These are phyloP conservation scores for Zea mays DNA, from an alignment of 176 grass and related monocot species.

Conservation along the genomic window Zm-B73-REFERENCE-NAM-5.0 NC_050098.1:12249501-12250000, in stretches of 20 bases:
- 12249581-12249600: neutral
- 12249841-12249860: neutral
- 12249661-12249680: conserved; percentile 98
- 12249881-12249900: conserved; percentile 56
- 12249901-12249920: conserved; percentile 71
- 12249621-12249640: conserved; percentile 92
- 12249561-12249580: neutral
- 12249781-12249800: neutral
- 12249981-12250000: conserved; percentile 61
- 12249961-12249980: conserved; percentile 78
- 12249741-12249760: conserved; percentile 66
- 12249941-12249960: conserved; percentile 72
- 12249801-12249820: no score
- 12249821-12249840: no score
- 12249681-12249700: conserved; percentile 86
- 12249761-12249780: neutral
- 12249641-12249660: conserved; percentile 85
- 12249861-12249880: conserved; percentile 52
- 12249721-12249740: conserved; percentile 76
- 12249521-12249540: neutral
- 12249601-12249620: conserved; percentile 83
- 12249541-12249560: neutral
- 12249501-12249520: neutral
- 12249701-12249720: conserved; percentile 86
- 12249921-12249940: conserved; percentile 68